phyloP scores from a whole-genome alignment of 164 flowering plant species.

The Annona squamosa region DNA sequence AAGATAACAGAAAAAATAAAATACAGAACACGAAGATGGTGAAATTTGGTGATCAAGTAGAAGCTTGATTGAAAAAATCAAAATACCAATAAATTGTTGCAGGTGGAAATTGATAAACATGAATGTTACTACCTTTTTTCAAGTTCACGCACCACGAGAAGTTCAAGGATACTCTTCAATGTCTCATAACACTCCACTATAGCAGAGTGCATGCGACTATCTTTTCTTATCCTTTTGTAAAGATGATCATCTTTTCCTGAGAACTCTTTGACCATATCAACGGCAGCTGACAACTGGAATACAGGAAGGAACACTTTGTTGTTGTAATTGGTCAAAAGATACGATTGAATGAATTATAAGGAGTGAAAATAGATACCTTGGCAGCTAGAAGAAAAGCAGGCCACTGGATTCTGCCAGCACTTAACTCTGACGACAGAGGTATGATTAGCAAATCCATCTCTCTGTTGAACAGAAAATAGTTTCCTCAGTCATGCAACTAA shows the following conservation, averaged over 20 bases:
- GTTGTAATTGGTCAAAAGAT: neutral
- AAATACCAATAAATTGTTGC: neutral
- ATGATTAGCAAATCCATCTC: constrained; percentile 87
- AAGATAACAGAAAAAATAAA: neutral
- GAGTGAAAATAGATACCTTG: constrained; percentile 41
- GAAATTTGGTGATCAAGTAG: neutral
- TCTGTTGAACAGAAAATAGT: constrained; percentile 29
- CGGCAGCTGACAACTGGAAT: constrained; percentile 62
- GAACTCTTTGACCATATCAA: constrained; percentile 71
- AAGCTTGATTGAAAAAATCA: neutral
- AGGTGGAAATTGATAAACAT: neutral
- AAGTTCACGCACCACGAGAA: constrained; percentile 59
- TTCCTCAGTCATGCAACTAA: neutral
- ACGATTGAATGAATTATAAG: neutral
- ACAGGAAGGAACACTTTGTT: constrained; percentile 3
- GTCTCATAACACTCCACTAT: constrained; percentile 80
- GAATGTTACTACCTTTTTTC: constrained; percentile 55
- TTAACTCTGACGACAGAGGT: constrained; percentile 52
- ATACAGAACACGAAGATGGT: neutral
- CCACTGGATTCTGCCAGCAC: constrained; percentile 56
- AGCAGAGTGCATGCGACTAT: constrained; percentile 62
- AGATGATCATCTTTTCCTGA: constrained; percentile 59
- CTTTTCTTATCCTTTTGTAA: constrained; percentile 49
- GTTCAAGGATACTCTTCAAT: constrained; percentile 55
- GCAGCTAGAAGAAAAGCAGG: constrained; percentile 83